Percentiles rank a stretch among this genome's conserved stretches.
Evolutionary conservation across 495 filamentous ascomycete species (phyloP).

Genomic region (Paragyromitra xinjiangensis): DNA sequence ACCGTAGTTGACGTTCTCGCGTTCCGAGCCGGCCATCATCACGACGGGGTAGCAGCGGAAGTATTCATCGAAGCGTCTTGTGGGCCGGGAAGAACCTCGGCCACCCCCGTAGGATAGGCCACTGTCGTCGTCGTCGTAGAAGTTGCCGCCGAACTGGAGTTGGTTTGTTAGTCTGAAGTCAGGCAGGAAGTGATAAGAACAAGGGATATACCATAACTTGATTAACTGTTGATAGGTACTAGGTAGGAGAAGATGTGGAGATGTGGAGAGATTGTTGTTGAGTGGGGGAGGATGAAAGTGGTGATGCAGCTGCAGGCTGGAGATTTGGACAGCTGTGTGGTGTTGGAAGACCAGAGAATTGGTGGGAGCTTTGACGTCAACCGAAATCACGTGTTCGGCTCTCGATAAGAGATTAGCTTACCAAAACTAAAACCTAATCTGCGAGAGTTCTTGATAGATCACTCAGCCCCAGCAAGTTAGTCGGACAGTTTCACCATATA

Average conservation of each 20-base stretch:
- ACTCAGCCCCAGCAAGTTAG: not conserved
- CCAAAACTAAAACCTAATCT: not conserved
- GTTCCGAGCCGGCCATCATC: conserved; percentile 90
- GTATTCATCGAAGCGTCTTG: conserved; percentile 91
- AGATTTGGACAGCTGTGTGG: not conserved
- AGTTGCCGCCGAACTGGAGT: conserved; percentile 46
- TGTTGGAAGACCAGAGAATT: not conserved
- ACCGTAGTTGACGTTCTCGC: conserved; percentile 90
- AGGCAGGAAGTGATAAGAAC: not conserved
- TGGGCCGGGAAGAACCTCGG: conserved; percentile 55
- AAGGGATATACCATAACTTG: conserved; percentile 28
- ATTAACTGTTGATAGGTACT: conserved; percentile 5
- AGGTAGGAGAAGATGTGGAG: too few relatives aligned
- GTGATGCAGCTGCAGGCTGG: conserved; percentile 15
- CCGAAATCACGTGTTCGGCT: conserved; percentile 26
- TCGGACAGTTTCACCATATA: not conserved
- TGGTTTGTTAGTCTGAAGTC: conserved; percentile 4
- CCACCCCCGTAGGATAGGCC: conserved; percentile 40
- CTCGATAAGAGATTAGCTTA: conserved; percentile 20
- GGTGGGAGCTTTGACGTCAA: conserved; percentile 39
- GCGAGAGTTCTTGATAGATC: not conserved
- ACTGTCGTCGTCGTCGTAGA: conserved; percentile 49
- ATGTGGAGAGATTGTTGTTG: conserved; percentile 8
- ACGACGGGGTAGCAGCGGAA: conserved; percentile 93
- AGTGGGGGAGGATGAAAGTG: conserved; percentile 19